phyloP scores from a whole-genome alignment of 1,284 basidiomycete species.

The Cutaneotrichosporon daszewskae region DNA sequence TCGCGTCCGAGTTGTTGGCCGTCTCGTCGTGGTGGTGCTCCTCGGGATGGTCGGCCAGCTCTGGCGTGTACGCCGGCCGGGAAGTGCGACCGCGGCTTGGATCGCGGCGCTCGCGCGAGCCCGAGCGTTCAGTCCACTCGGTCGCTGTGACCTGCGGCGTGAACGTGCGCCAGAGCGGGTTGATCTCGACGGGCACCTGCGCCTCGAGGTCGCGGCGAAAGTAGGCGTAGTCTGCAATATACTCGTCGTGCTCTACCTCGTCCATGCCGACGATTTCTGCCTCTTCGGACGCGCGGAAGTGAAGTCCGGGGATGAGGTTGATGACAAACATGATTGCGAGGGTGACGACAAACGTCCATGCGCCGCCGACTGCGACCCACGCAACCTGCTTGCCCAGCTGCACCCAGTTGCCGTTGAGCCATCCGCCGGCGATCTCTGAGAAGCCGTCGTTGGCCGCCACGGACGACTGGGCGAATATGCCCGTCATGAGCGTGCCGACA shows the following conservation, averaged over 20 bases:
- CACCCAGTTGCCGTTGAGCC: conserved; percentile 65
- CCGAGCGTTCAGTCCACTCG: conserved; percentile 7
- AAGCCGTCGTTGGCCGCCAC: conserved; percentile 67
- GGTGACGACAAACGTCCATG: conserved; percentile 53
- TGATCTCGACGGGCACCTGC: conserved; percentile 10
- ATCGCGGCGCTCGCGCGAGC: conserved; percentile 3
- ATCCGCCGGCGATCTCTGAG: conserved; percentile 59
- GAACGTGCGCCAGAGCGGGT: conserved; percentile 12
- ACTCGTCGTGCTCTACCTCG: conserved; percentile 47
- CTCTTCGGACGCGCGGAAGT: conserved; percentile 66
- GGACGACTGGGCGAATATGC: conserved; percentile 64
- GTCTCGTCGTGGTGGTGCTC: background rate
- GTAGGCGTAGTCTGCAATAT: conserved; percentile 48
- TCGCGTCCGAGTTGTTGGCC: conserved; percentile 3
- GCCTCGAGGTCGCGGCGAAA: conserved; percentile 46
- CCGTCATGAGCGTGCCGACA: conserved; percentile 63
- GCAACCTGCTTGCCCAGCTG: conserved; percentile 78
- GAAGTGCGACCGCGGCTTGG: background rate
- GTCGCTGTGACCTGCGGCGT: conserved; percentile 6
- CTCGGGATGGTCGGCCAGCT: background rate
- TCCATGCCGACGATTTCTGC: conserved; percentile 84
- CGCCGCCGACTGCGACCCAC: conserved; percentile 66
- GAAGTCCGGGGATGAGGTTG: conserved; percentile 69
- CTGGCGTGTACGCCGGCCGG: background rate
- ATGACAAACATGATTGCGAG: conserved; percentile 54